A percentile compares a stretch with the other conserved stretches of the same genome.
Evolutionary conservation across 2,329 filamentous ascomycete species (phyloP).

Genomic region (Kalaharituber pfeilii): DNA sequence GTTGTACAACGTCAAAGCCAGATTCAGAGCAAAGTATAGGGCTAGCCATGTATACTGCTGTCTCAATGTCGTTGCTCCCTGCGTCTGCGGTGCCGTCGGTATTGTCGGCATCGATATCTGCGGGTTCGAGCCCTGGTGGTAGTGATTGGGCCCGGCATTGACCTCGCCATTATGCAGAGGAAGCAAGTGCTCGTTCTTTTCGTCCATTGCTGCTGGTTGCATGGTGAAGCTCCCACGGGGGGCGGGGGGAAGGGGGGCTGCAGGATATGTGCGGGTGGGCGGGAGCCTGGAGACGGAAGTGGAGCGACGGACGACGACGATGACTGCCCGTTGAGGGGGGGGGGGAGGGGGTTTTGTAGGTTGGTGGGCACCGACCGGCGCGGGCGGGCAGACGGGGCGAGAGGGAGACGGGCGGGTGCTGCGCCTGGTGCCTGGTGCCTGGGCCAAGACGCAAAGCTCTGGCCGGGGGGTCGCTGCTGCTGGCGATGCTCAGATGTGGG

Average conservation of each 20-base stretch:
- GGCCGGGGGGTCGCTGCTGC: no score
- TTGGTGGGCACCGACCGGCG: no score
- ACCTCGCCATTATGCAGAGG: not conserved
- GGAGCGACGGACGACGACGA: conserved; percentile 14
- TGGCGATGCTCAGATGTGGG: no score
- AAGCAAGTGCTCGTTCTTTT: conserved; percentile 9
- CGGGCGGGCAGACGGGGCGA: no score
- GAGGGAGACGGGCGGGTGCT: no score
- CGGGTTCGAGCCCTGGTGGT: not conserved
- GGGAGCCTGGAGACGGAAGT: no score
- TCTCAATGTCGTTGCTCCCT: not conserved
- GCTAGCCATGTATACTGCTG: conserved; percentile 34
- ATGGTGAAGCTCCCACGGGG: conserved; percentile 11
- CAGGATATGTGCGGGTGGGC: not conserved
- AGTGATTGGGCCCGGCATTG: not conserved
- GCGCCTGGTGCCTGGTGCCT: no score
- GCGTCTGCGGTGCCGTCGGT: not conserved
- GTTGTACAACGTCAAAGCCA: conserved; percentile 40
- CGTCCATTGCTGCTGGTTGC: conserved; percentile 12
- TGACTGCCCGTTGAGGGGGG: no score
- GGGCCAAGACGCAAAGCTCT: no score
- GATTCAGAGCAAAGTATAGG: conserved; percentile 37
- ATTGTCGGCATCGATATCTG: not conserved
- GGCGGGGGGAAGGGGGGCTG: not conserved
- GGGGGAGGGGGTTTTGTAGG: no score